phyloP scores from a whole-genome alignment of 495 filamentous ascomycete genomes.

The Delitschia confertaspora region DNA sequence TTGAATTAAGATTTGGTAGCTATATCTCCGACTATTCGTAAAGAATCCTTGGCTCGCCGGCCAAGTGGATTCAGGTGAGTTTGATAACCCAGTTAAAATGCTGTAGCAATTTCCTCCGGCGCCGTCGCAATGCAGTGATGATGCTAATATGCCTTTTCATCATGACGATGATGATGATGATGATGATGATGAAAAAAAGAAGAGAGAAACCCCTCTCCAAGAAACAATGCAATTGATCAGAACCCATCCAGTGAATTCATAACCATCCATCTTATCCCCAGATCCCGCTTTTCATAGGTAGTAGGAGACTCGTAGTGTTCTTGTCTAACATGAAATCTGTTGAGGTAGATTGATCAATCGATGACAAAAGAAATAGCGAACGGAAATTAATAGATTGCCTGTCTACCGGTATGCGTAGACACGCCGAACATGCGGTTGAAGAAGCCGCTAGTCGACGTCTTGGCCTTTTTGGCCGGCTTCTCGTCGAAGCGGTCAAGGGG shows the following conservation, averaged over 20 bases:
- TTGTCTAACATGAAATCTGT: conserved; percentile 10
- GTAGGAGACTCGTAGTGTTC: conserved; percentile 11
- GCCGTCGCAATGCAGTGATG: conserved; percentile 28
- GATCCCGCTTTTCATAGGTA: conserved; percentile 9
- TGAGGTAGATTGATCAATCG: too few relatives aligned
- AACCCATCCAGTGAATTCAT: conserved; percentile 23
- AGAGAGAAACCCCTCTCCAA: conserved; percentile 1
- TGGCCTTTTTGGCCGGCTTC: conserved; percentile 35
- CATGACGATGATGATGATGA: conserved; percentile 11
- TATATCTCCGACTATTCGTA: not conserved
- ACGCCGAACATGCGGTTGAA: conserved; percentile 34
- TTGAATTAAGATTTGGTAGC: too few relatives aligned
- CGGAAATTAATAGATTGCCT: conserved; percentile 15
- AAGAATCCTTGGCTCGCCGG: conserved; percentile 21
- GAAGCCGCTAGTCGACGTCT: conserved; percentile 30
- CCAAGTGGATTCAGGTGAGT: conserved; percentile 2
- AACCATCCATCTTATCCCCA: conserved; percentile 13
- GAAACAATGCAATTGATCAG: too few relatives aligned
- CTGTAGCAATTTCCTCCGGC: conserved; percentile 11
- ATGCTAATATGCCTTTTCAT: conserved; percentile 23
- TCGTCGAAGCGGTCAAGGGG: conserved; percentile 25
- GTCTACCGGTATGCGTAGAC: conserved; percentile 12
- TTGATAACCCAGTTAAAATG: conserved; percentile 18
- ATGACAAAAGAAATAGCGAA: conserved; percentile 24
- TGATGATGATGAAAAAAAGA: conserved; percentile 4